These are phyloP conservation scores for Skeletonema menzelii DNA, from an alignment of 108 stramenopile species.

Conservation along the genomic window DNA sequence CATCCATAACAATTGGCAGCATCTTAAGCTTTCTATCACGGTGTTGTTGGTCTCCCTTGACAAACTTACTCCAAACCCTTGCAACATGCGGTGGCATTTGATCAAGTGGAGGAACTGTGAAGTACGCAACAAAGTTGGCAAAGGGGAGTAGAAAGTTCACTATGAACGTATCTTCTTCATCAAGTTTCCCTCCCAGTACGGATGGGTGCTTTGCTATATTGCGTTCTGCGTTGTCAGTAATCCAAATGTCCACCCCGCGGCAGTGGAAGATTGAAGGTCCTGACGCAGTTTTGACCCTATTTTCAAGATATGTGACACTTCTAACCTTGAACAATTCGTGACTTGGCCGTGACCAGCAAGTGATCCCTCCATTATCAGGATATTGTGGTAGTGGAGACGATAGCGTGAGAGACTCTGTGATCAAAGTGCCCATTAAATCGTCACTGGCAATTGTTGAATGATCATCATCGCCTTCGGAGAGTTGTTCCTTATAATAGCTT, in stretches of 20 bases:
- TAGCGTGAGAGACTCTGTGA: constrained; percentile 22
- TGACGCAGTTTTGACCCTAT: constrained; percentile 80
- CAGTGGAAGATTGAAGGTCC: constrained; percentile 69
- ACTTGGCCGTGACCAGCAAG: constrained; percentile 84
- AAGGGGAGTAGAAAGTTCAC: constrained; percentile 91
- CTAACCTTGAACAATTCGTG: constrained; percentile 80
- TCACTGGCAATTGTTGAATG: constrained; percentile 45
- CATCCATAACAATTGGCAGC: constrained; percentile 86
- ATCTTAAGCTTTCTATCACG: constrained; percentile 88
- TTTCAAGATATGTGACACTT: constrained; percentile 69
- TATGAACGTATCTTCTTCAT: constrained; percentile 80
- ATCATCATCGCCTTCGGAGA: constrained; percentile 41
- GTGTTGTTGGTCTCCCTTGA: constrained; percentile 82
- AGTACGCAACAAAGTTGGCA: constrained; percentile 90
- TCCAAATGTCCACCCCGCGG: constrained; percentile 88
- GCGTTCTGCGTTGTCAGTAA: constrained; percentile 85
- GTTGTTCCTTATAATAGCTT: constrained; percentile 7
- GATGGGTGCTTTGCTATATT: constrained; percentile 84
- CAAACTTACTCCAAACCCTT: constrained; percentile 74
- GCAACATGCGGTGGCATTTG: constrained; percentile 67
- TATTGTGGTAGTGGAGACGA: constrained; percentile 76
- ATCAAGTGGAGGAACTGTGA: constrained; percentile 66
- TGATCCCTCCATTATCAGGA: constrained; percentile 66
- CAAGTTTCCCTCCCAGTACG: constrained; percentile 77
- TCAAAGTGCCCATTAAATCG: constrained; percentile 11